These are phyloP conservation scores for Dactylonectria macrodidyma DNA, from an alignment of 2,329 filamentous ascomycete genomes.

Conservation along the genomic window DNA sequence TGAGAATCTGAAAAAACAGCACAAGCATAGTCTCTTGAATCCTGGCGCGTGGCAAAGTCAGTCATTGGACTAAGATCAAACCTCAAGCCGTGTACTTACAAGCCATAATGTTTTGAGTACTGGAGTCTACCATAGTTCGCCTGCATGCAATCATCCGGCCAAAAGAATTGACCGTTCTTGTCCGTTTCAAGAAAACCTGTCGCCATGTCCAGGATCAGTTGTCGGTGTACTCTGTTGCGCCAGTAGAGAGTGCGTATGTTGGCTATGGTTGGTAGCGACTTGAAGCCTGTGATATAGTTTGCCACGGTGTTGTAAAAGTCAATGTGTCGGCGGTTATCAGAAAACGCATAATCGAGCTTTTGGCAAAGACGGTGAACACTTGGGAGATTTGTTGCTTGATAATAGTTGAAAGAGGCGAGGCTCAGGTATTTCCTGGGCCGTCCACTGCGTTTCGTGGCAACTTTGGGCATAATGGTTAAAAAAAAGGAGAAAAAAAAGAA, in stretches of 20 bases:
- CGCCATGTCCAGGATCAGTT: not conserved
- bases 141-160: too few species aligned
- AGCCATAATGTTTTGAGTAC: not conserved
- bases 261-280: not conserved
- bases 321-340: not conserved
- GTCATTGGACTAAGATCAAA: fast-evolving
- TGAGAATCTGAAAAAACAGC: not conserved
- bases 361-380: not conserved
- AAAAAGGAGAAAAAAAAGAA: too few species aligned
- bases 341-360: not conserved
- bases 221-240: not conserved
- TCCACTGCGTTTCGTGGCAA: not conserved
- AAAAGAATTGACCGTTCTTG: not conserved
- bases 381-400: not conserved
- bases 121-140: too few species aligned
- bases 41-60: not conserved
- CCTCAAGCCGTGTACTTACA: not conserved
- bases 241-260: not conserved
- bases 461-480: not conserved
- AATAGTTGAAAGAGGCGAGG: not conserved
- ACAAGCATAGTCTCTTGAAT: not conserved
- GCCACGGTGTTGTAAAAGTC: not conserved
- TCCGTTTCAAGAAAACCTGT: not conserved
- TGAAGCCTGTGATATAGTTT: not conserved
- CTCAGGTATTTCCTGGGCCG: not conserved